A percentile compares a stretch with the other conserved stretches of the same genome.
phyloP scores from a whole-genome alignment of 2,329 filamentous ascomycete species.

The Tolypocladium amazonense region DNA sequence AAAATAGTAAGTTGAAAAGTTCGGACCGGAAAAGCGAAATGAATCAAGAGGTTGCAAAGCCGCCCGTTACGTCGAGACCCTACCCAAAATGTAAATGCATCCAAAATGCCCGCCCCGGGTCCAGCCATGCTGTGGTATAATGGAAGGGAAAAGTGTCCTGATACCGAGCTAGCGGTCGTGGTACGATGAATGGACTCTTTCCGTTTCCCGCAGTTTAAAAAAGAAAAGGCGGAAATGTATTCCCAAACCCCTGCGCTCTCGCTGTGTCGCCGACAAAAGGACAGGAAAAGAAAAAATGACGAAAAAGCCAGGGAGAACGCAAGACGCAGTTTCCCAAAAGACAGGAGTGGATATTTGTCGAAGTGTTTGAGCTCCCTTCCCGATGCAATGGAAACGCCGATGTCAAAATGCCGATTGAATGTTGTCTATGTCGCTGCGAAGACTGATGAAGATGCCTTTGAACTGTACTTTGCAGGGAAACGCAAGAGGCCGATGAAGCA shows the following conservation, averaged over 20 bases:
- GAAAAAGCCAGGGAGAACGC: conserved; percentile 18
- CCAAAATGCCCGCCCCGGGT: conserved; percentile 37
- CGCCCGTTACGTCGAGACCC: conserved; percentile 33
- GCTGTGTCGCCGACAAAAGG: conserved; percentile 32
- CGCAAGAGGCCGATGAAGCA: conserved; percentile 12
- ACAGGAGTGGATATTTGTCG: conserved; percentile 26
- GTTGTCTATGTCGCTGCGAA: conserved; percentile 26
- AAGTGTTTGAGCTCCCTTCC: conserved; percentile 27
- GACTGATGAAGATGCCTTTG: conserved; percentile 8
- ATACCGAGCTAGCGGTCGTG: no score
- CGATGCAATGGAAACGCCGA: conserved; percentile 34
- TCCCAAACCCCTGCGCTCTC: conserved; percentile 17
- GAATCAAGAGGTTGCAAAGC: conserved; percentile 25
- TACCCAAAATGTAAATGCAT: conserved; percentile 43
- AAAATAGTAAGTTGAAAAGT: conserved; percentile 17
- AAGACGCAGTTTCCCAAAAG: conserved; percentile 9
- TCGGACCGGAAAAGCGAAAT: conserved; percentile 16
- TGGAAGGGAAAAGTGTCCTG: background rate
- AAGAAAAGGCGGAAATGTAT: no score
- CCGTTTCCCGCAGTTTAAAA: no score
- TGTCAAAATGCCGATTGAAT: conserved; percentile 16
- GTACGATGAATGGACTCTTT: no score
- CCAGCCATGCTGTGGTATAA: conserved; percentile 42
- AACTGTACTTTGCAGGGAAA: background rate
- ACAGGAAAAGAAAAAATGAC: conserved; percentile 23